Evolutionary conservation across 2,329 filamentous ascomycete species (phyloP).

Genomic region (Colletotrichum incanum): DNA sequence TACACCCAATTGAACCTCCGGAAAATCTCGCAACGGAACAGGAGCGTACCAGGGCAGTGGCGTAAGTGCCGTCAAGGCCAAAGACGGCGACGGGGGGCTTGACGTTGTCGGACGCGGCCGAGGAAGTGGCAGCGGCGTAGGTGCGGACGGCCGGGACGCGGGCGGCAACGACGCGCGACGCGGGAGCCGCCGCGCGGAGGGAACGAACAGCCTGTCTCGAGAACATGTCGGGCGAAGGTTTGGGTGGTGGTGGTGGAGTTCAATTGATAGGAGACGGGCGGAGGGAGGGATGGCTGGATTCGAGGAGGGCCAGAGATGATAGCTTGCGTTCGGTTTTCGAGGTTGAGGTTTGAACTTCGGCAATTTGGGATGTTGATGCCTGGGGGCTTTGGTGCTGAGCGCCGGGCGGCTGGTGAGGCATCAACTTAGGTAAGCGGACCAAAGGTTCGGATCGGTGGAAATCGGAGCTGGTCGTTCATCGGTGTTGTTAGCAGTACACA

Average conservation of each 20-base stretch:
- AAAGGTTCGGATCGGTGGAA: slow-evolving; percentile 34
- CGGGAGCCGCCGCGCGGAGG: slow-evolving; percentile 71
- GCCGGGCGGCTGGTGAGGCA: slow-evolving; percentile 52
- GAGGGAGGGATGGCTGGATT: slow-evolving; percentile 43
- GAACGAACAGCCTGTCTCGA: slow-evolving; percentile 73
- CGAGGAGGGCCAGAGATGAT: slow-evolving; percentile 30
- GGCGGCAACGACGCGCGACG: slow-evolving; percentile 67
- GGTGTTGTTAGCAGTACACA: not conserved
- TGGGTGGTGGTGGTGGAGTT: slow-evolving; percentile 42
- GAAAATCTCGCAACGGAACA: not conserved
- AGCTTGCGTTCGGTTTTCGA: slow-evolving; percentile 50
- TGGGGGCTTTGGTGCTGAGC: slow-evolving; percentile 44
- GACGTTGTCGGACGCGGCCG: slow-evolving; percentile 74
- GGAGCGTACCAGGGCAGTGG: slow-evolving; percentile 92
- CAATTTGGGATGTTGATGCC: slow-evolving; percentile 62
- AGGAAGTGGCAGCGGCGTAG: slow-evolving; percentile 78
- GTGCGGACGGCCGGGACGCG: slow-evolving; percentile 74
- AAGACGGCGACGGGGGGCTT: slow-evolving; percentile 93
- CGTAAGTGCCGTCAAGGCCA: slow-evolving; percentile 98
- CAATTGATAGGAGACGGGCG: slow-evolving; percentile 44
- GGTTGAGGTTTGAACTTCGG: slow-evolving; percentile 54
- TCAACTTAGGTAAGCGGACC: slow-evolving; percentile 48
- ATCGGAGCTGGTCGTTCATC: slow-evolving; percentile 30
- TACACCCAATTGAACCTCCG: slow-evolving; percentile 36
- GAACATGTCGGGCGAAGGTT: slow-evolving; percentile 64